A percentile compares a stretch with the other conserved stretches of the same genome.
Evolutionary conservation across 2,329 filamentous ascomycete genomes (phyloP).

Genomic region (Fusarium fracticaudum): DNA sequence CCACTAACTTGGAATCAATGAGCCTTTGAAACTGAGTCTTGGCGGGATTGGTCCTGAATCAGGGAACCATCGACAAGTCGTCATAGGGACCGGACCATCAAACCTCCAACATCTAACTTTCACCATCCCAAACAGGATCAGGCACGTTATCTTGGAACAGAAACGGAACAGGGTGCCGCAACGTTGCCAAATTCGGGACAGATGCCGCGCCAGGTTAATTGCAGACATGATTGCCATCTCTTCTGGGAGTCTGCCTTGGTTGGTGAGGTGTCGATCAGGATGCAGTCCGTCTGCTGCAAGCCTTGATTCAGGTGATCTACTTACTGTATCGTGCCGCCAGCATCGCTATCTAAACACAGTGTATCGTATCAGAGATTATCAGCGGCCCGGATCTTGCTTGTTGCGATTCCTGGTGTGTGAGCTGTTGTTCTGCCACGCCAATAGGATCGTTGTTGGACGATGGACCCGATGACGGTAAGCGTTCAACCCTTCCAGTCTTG

Average conservation of each 20-base stretch:
- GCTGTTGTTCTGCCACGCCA: neutral
- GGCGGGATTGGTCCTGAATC: conserved; percentile 18
- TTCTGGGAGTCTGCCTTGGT: conserved; percentile 23
- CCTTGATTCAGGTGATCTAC: neutral
- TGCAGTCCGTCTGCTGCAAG: neutral
- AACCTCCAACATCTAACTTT: conserved; percentile 12
- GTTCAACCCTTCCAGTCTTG: conserved; percentile 26
- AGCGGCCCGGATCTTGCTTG: conserved; percentile 29
- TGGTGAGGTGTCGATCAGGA: conserved; percentile 25
- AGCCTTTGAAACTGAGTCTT: conserved; percentile 15
- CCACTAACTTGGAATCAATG: conserved; percentile 18
- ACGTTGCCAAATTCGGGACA: conserved; percentile 14
- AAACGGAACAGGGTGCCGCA: conserved; percentile 1
- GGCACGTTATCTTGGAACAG: conserved; percentile 12
- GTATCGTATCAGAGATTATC: neutral
- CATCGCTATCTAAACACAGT: neutral
- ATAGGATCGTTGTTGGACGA: conserved; percentile 16
- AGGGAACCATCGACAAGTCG: conserved; percentile 28
- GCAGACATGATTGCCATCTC: neutral
- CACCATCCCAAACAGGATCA: neutral
- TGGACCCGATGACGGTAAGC: conserved; percentile 34
- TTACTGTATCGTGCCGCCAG: neutral
- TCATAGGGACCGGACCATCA: conserved; percentile 19
- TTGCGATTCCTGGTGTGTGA: conserved; percentile 17
- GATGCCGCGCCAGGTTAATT: conserved; percentile 22